Evolutionary conservation across 257 asterid genomes (phyloP).

Genomic region (Cynanchum wilfordii): DNA sequence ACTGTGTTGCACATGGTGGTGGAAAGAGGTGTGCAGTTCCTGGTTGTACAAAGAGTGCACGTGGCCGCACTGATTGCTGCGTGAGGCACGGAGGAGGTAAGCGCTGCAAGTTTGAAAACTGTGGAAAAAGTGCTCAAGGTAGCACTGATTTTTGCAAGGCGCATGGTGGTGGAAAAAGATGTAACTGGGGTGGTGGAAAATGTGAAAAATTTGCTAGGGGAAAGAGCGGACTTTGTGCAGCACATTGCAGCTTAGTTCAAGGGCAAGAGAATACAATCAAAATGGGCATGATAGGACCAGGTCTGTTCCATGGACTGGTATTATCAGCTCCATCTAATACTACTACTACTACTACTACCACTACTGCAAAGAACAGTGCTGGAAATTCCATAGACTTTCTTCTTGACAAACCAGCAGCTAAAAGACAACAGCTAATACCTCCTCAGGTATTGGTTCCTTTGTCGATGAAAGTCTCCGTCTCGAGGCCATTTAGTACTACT

Average conservation of each 20-base stretch:
- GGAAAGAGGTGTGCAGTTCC: constrained; percentile 76
- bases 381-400: constrained; percentile 36
- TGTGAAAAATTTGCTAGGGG: constrained; percentile 93
- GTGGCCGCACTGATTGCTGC: constrained; percentile 85
- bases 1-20: constrained; percentile 92
- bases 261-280: constrained; percentile 36
- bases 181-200: constrained; percentile 73
- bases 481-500: constrained; percentile 25
- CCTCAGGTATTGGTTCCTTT: constrained; percentile 81
- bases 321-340: constrained; percentile 30
- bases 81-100: constrained; percentile 92
- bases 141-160: constrained; percentile 94
- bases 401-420: constrained; percentile 37
- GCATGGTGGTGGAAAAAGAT: constrained; percentile 94
- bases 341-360: not conserved
- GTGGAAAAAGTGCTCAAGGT: constrained; percentile 94
- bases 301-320: constrained; percentile 71
- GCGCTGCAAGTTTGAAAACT: constrained; percentile 69
- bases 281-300: constrained; percentile 64
- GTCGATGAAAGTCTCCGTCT: constrained; percentile 69
- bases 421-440: constrained; percentile 60
- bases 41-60: constrained; percentile 85
- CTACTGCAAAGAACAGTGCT: constrained; percentile 21
- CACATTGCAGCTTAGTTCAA: constrained; percentile 64
- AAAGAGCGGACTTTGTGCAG: constrained; percentile 82